phyloP scores from a whole-genome alignment of 495 filamentous ascomycete genomes.

The Jackrogersella multiformis region DNA sequence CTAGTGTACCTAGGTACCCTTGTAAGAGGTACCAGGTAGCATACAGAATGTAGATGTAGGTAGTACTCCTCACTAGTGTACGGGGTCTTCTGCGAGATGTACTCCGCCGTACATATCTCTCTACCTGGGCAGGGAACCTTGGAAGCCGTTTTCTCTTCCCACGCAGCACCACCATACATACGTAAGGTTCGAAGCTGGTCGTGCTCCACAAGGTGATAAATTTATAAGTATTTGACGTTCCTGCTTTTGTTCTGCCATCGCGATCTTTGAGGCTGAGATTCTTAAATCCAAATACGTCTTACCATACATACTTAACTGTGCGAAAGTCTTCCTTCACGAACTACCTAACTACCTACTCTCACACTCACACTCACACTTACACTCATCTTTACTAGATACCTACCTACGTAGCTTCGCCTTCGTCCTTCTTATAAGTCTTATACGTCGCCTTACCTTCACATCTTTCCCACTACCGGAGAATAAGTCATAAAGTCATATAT shows the following conservation, averaged over 20 bases:
- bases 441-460: conserved; percentile 25
- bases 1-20: too few relatives aligned
- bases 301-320: conserved; percentile 42
- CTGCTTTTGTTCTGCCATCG: conserved; percentile 43
- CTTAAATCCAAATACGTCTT: conserved; percentile 44
- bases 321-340: conserved; percentile 27
- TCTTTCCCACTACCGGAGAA: conserved; percentile 3
- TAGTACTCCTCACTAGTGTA: conserved; percentile 26
- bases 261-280: conserved; percentile 46
- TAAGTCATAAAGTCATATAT: conserved; percentile 6
- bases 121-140: conserved; percentile 31
- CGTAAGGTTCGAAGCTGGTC: conserved; percentile 39
- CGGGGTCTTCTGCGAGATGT: conserved; percentile 34
- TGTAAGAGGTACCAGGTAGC: conserved; percentile 40
- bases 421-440: conserved; percentile 37
- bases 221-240: conserved; percentile 45
- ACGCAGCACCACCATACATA: conserved; percentile 39
- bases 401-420: conserved; percentile 15
- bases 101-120: conserved; percentile 30
- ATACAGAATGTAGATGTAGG: too few relatives aligned
- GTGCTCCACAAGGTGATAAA: conserved; percentile 46
- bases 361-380: conserved; percentile 13
- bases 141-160: conserved; percentile 28
- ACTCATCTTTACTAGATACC: conserved; percentile 3
- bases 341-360: conserved; percentile 27